These are phyloP conservation scores for Venustampulla echinocandica DNA, from an alignment of 495 filamentous ascomycete genomes.

Conservation along the genomic window DNA sequence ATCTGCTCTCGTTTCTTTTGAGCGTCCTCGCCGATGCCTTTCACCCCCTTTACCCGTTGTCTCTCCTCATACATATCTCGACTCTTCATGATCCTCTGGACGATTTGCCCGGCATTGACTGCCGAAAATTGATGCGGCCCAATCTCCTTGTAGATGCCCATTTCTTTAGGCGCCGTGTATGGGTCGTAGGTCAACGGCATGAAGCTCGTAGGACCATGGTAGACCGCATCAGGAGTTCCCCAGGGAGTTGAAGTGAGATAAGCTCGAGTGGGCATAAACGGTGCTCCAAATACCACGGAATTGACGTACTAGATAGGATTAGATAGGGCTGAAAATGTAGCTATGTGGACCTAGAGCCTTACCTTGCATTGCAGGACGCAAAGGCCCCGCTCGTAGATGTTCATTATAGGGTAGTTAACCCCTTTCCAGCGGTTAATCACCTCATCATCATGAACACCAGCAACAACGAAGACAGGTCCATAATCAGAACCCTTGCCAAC, in stretches of 20 bases:
- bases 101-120: slow-evolving; percentile 90
- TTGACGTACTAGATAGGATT: slow-evolving; percentile 61
- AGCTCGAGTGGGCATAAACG: slow-evolving; percentile 66
- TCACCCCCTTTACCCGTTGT: slow-evolving; percentile 80
- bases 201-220: slow-evolving; percentile 90
- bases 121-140: slow-evolving; percentile 66
- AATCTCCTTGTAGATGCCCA: slow-evolving; percentile 72
- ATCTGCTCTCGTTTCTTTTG: slow-evolving; percentile 43
- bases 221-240: slow-evolving; percentile 71
- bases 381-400: slow-evolving; percentile 90
- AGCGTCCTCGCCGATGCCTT: slow-evolving; percentile 62
- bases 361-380: slow-evolving; percentile 92
- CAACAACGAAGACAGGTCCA: slow-evolving; percentile 73
- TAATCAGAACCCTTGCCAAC: slow-evolving; percentile 62
- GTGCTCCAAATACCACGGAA: slow-evolving; percentile 79
- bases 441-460: slow-evolving; percentile 86
- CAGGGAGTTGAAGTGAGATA: slow-evolving; percentile 71
- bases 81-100: slow-evolving; percentile 77
- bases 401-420: slow-evolving; percentile 98
- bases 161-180: slow-evolving; percentile 65
- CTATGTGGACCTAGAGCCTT: slow-evolving; percentile 23
- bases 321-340: too few species aligned
- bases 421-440: slow-evolving; percentile 95
- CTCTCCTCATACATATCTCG: slow-evolving; percentile 80
- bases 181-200: slow-evolving; percentile 83